Percentiles rank a stretch among this genome's conserved stretches.
Evolutionary conservation across 2,329 filamentous ascomycete genomes (phyloP).

Genomic region (Paradendryphiella salina): DNA sequence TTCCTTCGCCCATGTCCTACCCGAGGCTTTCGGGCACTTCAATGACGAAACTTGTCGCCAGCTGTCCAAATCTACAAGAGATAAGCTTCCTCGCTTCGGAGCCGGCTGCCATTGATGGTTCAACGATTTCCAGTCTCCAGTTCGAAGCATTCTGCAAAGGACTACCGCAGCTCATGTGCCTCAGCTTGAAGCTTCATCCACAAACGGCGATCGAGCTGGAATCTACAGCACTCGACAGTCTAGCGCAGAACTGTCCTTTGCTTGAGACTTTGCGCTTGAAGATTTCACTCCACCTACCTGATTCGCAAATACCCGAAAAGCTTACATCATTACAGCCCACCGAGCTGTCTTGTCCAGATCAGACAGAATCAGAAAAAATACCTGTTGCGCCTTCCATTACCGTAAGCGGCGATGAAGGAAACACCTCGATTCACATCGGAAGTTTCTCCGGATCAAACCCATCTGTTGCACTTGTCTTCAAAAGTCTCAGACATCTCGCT

Average conservation of each 20-base stretch:
- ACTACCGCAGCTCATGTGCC: conserved; percentile 25
- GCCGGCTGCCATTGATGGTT: conserved; percentile 37
- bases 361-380: background rate
- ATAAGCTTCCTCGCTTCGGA: conserved; percentile 33
- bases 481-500: conserved; percentile 32
- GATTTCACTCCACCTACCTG: conserved; percentile 30
- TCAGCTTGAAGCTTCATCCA: conserved; percentile 37
- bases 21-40: conserved; percentile 27
- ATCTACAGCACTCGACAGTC: conserved; percentile 31
- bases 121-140: conserved; percentile 28
- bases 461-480: conserved; percentile 26
- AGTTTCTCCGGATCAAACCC: background rate
- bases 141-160: conserved; percentile 36
- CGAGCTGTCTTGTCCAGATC: background rate
- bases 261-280: conserved; percentile 37
- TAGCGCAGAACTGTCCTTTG: conserved; percentile 30
- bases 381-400: conserved; percentile 8
- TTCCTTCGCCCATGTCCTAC: conserved; percentile 29
- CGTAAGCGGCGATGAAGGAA: background rate
- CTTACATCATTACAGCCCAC: background rate
- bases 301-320: background rate
- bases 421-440: background rate
- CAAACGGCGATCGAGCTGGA: conserved; percentile 30
- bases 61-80: conserved; percentile 30
- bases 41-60: conserved; percentile 26